Conservation (phyloP, 768 basidiomycete genomes). For the Boletus edulis region DNA sequence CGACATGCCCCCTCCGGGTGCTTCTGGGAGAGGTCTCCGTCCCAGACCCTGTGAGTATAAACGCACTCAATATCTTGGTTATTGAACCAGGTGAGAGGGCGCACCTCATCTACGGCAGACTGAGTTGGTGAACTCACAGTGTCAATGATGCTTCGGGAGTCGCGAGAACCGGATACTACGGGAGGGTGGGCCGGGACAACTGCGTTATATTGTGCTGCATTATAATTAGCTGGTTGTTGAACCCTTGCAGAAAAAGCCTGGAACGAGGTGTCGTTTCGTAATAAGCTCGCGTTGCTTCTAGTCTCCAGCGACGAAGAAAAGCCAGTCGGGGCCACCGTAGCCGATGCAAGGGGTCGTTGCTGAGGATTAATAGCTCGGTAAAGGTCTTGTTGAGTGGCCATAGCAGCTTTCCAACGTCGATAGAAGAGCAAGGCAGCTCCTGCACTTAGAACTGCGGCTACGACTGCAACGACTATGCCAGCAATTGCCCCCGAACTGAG, state of each 20-base stretch:
- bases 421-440: conserved; percentile 26
- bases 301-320: conserved; percentile 23
- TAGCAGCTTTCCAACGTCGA: conserved; percentile 27
- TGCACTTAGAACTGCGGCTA: conserved; percentile 9
- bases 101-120: conserved; percentile 19
- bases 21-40: conserved; percentile 21
- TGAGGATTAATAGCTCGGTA: conserved; percentile 12
- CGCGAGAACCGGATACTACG: neutral
- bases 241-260: conserved; percentile 1
- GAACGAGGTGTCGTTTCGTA: conserved; percentile 4
- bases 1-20: conserved; percentile 17
- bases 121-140: neutral
- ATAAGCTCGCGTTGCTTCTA: conserved; percentile 8
- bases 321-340: conserved; percentile 3
- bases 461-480: conserved; percentile 19
- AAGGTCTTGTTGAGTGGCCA: conserved; percentile 11
- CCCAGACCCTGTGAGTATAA: conserved; percentile 5
- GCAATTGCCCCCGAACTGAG: conserved; percentile 23
- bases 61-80: neutral
- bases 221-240: conserved; percentile 5
- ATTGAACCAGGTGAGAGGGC: neutral
- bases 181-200: neutral
- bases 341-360: neutral
- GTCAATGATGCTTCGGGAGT: conserved; percentile 12
- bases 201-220: neutral